Base-by-base conservation (phyloP, 2,329 filamentous ascomycete species). In the Alternaria longipes region DNA sequence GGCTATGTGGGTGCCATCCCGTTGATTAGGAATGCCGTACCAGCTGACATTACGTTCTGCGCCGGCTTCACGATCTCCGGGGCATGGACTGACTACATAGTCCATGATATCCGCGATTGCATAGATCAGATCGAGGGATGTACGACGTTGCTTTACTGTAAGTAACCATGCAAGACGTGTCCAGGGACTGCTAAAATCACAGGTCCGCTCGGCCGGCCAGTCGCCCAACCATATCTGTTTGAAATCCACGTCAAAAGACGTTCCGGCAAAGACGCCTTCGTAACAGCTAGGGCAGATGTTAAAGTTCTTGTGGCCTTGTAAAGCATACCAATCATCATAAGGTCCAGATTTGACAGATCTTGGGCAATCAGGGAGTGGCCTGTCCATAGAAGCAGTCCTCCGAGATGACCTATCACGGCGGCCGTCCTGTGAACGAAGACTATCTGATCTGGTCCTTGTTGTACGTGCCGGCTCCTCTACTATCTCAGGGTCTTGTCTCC, bases 271-370 rank as follows among this genome's bases (percentile, higher is more conserved):
- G 8, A 93, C 86, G 6, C 85, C 84, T 3, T 85, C 83, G 75
- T 91, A 93, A 79, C 94, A 98, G 12, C 86, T 87, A 0, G 92
- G 91, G 70, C 94, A 97, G 46, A 97, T 90, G 64, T 92, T 88
- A 68, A 97, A 91, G 61, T 87, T 86, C 12, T 89, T 85, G 62
- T 89, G 86, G 14, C 88, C 87, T 4, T 87, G 87, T 5, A 97
- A 83, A 0, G 90, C 94, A 63, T 93, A 88, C 92, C 94, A 97
- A 71, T 95, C 92, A 63, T 90, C 83, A 62, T 89, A 85, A 2
- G 89, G 89, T 9, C 85, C 81, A 12, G 87, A 85, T 11, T 87
- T 86, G 5, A 84, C 81, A 40, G 85, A 87, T 62, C 92, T 85
- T 7, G 89, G 90, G 69, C 94, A 97, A 3, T 88, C 84, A 3